Evolutionary conservation across 177 flowering plant species (phyloP), one percentile per base, ranked within the genome.

Genomic region (Vitis hybrid): DNA sequence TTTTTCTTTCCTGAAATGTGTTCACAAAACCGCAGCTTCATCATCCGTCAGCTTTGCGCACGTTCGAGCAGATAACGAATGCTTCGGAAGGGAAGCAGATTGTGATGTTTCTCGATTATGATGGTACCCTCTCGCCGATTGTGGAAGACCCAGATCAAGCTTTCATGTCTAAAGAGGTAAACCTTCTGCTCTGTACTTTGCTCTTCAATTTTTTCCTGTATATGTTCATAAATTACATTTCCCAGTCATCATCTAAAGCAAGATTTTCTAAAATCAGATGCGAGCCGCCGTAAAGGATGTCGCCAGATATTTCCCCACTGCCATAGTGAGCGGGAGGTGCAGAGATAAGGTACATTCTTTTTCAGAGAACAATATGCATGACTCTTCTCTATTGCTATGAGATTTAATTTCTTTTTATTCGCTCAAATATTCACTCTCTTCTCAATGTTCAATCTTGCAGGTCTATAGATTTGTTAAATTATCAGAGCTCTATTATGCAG

Each of bases 311-410:
- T 93, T 96, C 55, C 98, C 99, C 0, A 93, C 98, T 2, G 99
- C 99, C 18, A 93, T 96, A 14, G 92, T 96, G 15, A 96, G 87
- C 56, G 98, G 99, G 33, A 83, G 98, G 61, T 79, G 94, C 82
- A 82, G 89, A 67, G 98, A 90, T 77, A 92, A 93, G 92, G 99
- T 95, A 81, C 79, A 69, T 70, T 74, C 66, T 60, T 76, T 68
- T 14, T 48, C 50, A 15, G 4, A 15, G 1, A 3, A 18, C 2
- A 48, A 49, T 16, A 50, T 12, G 21, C 18, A 0, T 53, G 22
- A 56, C n/a, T 39, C 26, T 69, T 72, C 29, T 51, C 3, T 33
- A 55, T 11, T 49, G 10, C 48, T 45, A 21, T 51, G 29, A 26
- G 29, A 26, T 29, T 64, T 39, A 12, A n/a, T 65, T 16, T 55